Conservation (phyloP, 176 grass and related monocot genomes). For the Eragrostis curvula region DNA sequence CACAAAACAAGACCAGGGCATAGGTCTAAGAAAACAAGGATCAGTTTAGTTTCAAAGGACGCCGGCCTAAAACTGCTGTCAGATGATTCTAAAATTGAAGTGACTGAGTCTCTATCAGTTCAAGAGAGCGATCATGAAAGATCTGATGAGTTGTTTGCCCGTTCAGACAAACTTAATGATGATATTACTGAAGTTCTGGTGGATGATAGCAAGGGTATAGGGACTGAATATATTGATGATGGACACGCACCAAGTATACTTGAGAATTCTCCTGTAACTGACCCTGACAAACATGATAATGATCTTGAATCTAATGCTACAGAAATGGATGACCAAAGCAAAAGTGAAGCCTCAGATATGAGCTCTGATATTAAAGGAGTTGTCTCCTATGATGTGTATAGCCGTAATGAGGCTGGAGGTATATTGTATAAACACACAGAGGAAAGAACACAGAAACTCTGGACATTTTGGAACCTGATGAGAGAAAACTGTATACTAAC, state of each 20-base stretch:
- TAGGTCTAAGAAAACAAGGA: conserved; percentile 67
- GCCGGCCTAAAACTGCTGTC: conserved; percentile 70
- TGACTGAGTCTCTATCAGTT: conserved; percentile 40
- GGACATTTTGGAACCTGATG: conserved; percentile 33
- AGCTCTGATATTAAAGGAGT: conserved; percentile 35
- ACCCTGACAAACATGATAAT: conserved; percentile 33
- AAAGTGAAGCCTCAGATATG: conserved; percentile 46
- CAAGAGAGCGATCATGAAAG: conserved; percentile 43
- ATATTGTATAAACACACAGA: conserved; percentile 31
- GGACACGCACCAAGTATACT: conserved; percentile 38
- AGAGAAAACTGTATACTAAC: conserved; percentile 31
- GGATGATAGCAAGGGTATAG: conserved; percentile 41
- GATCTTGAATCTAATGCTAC: conserved; percentile 40
- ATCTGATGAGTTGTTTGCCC: conserved; percentile 35
- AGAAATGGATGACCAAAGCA: conserved; percentile 43
- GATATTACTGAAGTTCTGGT: conserved; percentile 36
- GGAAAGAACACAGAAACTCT: conserved; percentile 33
- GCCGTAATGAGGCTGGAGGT: conserved; percentile 37
- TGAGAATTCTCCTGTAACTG: conserved; percentile 35
- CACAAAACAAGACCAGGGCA: conserved; percentile 61
- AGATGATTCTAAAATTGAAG: conserved; percentile 68
- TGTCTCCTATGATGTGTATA: conserved; percentile 33
- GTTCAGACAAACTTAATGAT: conserved; percentile 44
- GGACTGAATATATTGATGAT: conserved; percentile 51
- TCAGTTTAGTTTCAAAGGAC: conserved; percentile 75